These are phyloP conservation scores for Karstenula rhodostoma DNA, from an alignment of 2,329 filamentous ascomycete species.

Conservation along the genomic window DNA sequence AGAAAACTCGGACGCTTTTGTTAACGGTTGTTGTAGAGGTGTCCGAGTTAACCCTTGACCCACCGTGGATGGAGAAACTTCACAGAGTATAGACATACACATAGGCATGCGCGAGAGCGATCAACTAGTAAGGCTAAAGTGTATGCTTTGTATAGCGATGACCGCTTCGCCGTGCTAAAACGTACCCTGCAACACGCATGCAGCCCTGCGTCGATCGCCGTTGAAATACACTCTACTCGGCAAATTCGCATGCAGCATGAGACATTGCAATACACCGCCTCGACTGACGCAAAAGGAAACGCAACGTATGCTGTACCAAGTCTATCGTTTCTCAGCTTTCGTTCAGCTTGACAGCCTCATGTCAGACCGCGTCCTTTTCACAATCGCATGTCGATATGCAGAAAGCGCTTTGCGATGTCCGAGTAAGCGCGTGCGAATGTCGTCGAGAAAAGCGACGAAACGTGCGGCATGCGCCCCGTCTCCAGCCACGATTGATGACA, in stretches of 20 bases:
- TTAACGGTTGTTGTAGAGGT: too few relatives aligned
- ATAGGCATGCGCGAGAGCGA: background rate
- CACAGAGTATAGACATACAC: too few relatives aligned
- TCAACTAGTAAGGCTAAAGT: background rate
- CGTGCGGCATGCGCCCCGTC: background rate
- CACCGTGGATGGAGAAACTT: too few relatives aligned
- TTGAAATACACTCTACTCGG: background rate
- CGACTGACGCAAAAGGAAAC: background rate
- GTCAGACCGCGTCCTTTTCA: background rate
- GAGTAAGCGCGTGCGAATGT: conserved; percentile 1
- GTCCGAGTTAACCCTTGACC: too few relatives aligned
- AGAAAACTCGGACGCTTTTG: too few relatives aligned
- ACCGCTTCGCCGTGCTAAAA: background rate
- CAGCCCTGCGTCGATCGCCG: conserved; percentile 2
- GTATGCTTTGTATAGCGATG: background rate
- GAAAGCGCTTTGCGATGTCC: background rate
- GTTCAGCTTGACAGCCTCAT: conserved; percentile 2
- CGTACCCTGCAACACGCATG: background rate
- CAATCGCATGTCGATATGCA: background rate
- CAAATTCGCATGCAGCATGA: background rate
- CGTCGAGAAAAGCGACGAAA: conserved; percentile 6
- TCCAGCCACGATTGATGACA: conserved; percentile 7
- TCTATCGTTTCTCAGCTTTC: background rate
- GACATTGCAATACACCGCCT: background rate
- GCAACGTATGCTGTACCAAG: background rate